Evolutionary conservation across 257 asterid species (phyloP).

Genomic region (Salvia miltiorrhiza): DNA sequence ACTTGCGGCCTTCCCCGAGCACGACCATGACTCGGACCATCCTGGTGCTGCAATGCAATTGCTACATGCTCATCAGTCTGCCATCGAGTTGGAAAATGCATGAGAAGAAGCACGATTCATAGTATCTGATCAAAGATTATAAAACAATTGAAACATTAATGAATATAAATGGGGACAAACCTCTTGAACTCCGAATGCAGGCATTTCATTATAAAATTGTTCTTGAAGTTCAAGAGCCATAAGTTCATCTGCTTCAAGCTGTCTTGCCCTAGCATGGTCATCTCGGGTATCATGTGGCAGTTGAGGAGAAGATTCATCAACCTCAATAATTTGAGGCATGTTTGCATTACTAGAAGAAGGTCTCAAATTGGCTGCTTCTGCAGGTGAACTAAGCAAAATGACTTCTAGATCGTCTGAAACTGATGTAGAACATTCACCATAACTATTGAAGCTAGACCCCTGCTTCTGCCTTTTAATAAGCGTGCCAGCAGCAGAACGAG

Average conservation of each 20-base stretch:
- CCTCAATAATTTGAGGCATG: slow-evolving; percentile 42
- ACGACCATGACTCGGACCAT: slow-evolving; percentile 29
- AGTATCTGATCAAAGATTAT: neutral
- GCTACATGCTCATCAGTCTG: slow-evolving; percentile 61
- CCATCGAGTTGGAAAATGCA: slow-evolving; percentile 18
- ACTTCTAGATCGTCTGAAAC: slow-evolving; percentile 45
- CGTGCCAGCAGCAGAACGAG: slow-evolving; percentile 29
- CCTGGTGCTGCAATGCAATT: slow-evolving; percentile 53
- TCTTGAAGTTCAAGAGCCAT: slow-evolving; percentile 95
- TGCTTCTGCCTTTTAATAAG: slow-evolving; percentile 55
- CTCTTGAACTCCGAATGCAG: slow-evolving; percentile 49
- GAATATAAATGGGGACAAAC: slow-evolving; percentile 28
- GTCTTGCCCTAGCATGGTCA: slow-evolving; percentile 55
- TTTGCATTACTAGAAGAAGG: slow-evolving; percentile 21
- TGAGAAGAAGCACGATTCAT: slow-evolving; percentile 10
- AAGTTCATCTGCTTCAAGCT: slow-evolving; percentile 86
- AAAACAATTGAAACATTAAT: neutral
- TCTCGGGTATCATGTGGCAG: slow-evolving; percentile 30
- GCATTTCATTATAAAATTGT: slow-evolving; percentile 70
- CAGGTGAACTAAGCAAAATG: slow-evolving; percentile 42
- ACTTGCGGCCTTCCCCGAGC: slow-evolving; percentile 38
- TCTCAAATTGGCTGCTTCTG: slow-evolving; percentile 31
- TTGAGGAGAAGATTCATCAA: slow-evolving; percentile 55
- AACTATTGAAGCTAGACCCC: slow-evolving; percentile 40
- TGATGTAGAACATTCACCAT: slow-evolving; percentile 56